Evolutionary conservation across 257 asterid species (phyloP), one percentile per base, ranked within the genome.

Genomic region (Solanum bukasovii): DNA sequence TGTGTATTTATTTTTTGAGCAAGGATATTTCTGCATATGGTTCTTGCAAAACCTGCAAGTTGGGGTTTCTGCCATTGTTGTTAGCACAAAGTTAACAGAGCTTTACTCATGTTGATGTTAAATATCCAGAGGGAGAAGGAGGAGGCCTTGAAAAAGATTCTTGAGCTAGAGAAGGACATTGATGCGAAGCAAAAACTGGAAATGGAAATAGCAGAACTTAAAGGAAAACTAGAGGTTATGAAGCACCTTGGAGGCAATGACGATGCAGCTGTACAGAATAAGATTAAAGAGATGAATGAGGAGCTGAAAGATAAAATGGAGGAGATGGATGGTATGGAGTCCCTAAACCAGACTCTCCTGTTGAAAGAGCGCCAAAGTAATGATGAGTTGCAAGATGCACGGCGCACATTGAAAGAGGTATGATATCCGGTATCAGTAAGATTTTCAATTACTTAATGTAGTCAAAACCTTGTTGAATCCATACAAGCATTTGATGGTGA

Each of bases 101-200:
- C 83, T 38, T 79, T 52, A 61, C 44, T 74, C 78, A 49, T 73
- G 61, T 75, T 85, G 77, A 84, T 42, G 79, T 86, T 34, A 67
- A 44, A 85, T 87, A 52, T 91, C 92, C 96, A 95, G 98, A 96
- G 92, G 94, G 90, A 87, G 85, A 87, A 89, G 87, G 89, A 89
- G 84, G 86, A 46, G 25, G 88, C 86, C 35, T 78, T 87, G 85
- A 87, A 84, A 82, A 89, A 87, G 88, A 89, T 87, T 34, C 89
- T 89, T 42, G 88, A 89, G 52, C 87, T 89, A 85, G 93, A 91
- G 82, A 88, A 87, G 86, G 92, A 92, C 70, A 67, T 92, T 10
- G 90, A 89, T 87, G 88, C 89, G 29, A 89, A 87, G 75, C 91
- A 89, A 33, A 89, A 83, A 42, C 75, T 89, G 65, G 89, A 89